Base-by-base conservation (phyloP, 2,329 filamentous ascomycete genomes). In the Aspergillus jensenii region DNA sequence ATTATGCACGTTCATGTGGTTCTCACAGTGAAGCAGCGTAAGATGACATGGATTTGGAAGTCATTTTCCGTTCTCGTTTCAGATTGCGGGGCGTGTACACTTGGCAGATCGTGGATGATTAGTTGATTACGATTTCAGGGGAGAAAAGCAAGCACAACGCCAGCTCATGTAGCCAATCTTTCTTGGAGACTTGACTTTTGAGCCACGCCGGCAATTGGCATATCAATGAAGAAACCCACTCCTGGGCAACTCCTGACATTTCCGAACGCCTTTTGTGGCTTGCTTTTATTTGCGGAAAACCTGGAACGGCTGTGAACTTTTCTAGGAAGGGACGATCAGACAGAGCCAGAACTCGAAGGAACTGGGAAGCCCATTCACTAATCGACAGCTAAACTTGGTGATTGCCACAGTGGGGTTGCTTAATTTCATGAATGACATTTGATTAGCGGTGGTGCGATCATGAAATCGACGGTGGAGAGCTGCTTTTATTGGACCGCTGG, bases 371-470 rank as follows among this genome's bases (percentile, higher is more conserved):
- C 52, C 35, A 33, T 45, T 53, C 27, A 46, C 46, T 40, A 27
- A 47, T 47, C 33, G 7, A 14, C 37, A 19, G n/a, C 35, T 48
- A 40, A 47, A 39, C 41, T 31, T 39, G 15, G 43, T 33, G 45
- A 17, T 27, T 25, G 44, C 43, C 17, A 41, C 43, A 41, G 52
- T 54, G 52, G 52, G 44, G 52, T 39, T 54, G 9, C 21, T 54
- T 45, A 47, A 40, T 54, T 54, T 54, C 44, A 31, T 21, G 21
- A 11, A 40, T 47, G 12, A 11, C 52, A 31, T 21, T 41, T 45
- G 43, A 47, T 41, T 47, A 40, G 45, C 43, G 52, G 31, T 40
- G 33, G n/a, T 54, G 52, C 39, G 43, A 47, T 41, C 43, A 53
- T 46, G 33, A 39, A 40, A 54, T 31, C 33, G 33, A 37, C 27